Percentiles rank a stretch among this genome's conserved stretches.
phyloP scores from a whole-genome alignment of 345 rosid genomes.

The Hibiscus syriacus region DNA sequence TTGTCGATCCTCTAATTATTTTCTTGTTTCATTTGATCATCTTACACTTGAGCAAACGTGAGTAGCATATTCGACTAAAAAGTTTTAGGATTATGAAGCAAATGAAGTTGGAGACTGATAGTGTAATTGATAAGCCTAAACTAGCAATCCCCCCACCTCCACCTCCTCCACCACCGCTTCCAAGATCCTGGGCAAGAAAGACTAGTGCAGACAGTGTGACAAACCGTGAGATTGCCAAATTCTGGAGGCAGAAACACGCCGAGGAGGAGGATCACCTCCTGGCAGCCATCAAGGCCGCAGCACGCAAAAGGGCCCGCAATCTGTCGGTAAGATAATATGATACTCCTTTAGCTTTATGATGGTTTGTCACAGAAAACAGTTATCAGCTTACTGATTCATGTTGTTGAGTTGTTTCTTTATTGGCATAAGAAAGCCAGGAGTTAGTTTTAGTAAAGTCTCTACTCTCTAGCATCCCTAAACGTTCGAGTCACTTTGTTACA shows the following conservation, averaged over 20 bases:
- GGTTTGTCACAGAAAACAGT: neutral
- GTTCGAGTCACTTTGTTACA: neutral
- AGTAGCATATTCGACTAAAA: constrained; percentile 1
- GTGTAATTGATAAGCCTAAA: constrained; percentile 18
- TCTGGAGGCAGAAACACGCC: constrained; percentile 65
- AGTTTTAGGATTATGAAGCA: constrained; percentile 31
- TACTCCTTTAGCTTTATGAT: constrained; percentile 5
- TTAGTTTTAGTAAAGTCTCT: constrained; percentile 9
- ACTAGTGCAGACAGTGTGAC: constrained; percentile 44
- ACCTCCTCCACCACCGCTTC: constrained; percentile 33
- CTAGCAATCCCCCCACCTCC: constrained; percentile 31
- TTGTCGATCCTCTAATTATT: neutral
- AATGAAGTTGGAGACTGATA: constrained; percentile 22
- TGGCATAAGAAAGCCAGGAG: constrained; percentile 36
- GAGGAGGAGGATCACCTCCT: constrained; percentile 83
- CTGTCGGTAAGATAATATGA: constrained; percentile 42
- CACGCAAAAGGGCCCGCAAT: constrained; percentile 63
- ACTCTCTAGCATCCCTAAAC: constrained; percentile 16
- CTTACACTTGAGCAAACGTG: neutral
- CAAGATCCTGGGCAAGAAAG: constrained; percentile 30
- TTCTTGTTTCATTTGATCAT: neutral
- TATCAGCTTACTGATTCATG: neutral
- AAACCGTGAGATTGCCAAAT: constrained; percentile 68
- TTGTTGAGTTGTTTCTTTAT: neutral
- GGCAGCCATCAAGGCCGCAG: constrained; percentile 88